Base-by-base conservation (phyloP, 768 basidiomycete genomes). In the Leccinum boreale region DNA sequence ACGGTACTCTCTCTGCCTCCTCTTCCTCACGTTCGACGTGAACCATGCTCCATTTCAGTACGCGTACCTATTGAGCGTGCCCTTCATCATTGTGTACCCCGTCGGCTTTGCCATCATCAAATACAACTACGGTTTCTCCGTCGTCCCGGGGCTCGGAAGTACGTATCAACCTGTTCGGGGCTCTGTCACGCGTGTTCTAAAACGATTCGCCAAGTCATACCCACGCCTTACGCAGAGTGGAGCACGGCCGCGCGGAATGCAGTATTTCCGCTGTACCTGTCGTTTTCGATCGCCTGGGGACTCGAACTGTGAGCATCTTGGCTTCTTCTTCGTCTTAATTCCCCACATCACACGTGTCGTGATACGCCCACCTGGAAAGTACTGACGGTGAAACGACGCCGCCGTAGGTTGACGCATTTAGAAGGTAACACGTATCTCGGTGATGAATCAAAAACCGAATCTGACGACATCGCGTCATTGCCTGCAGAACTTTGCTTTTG, bases 401-500 rank as follows among this genome's bases (percentile, higher is more conserved):
- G 8, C 28, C 26, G 5, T 58, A 92, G 89, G 78, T 81, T 90
- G 7, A 87, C 88, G 1, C 90, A 92, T 71, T 70, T 91, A 63
- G 89, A 92, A 84, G 89, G 89, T 88, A 58, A 23, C 19, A 24
- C 33, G 9, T 51, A 24, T 5, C 15, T 39, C 36, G 17, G 36
- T 17, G 33, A 45, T 49, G 15, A 26, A 12, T 15, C 23, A n/a
- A 11, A 9, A n/a, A 4, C 8, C 21, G 9, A 21, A 17, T 7
- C 7, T 24, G 24, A 17, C 50, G 29, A n/a, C 11, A 44, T 54
- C 45, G 26, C 24, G 8, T 36, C n/a, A 7, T 23, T 11, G 10
- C 42, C 31, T 21, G 8, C 57, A 91, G 91, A 94, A 64, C 77
- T 93, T 0, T 93, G 89, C 65, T 94, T 94, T 69, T 93, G 92